A percentile compares a stretch with the other conserved stretches of the same genome.
Evolutionary conservation across 1,139 yeast genomes (phyloP).

Genomic region (Groenewaldozyma auringiensis): DNA sequence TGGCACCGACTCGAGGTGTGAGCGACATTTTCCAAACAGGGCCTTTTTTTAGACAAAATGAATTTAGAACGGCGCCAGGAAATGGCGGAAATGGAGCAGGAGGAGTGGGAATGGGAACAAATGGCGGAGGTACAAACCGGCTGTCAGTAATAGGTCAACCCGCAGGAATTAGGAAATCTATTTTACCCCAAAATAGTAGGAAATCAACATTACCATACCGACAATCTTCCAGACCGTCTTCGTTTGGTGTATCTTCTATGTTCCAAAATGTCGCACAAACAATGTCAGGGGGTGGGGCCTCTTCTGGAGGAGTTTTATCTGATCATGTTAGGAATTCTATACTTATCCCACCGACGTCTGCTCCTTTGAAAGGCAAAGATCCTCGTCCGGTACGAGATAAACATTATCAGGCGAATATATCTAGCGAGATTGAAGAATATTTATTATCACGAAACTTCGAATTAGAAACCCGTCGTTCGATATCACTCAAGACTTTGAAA

Average conservation of each 20-base stretch:
- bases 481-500: constrained; percentile 56
- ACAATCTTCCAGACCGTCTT: neutral
- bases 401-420: constrained; percentile 59
- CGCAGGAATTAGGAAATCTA: neutral
- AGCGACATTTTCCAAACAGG: constrained; percentile 12
- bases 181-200: neutral
- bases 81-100: no score
- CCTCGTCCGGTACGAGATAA: constrained; percentile 74
- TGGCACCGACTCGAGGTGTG: constrained; percentile 14
- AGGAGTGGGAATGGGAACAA: no score
- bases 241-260: neutral
- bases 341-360: neutral
- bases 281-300: neutral
- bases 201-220: neutral
- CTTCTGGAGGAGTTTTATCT: neutral
- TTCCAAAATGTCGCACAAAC: neutral
- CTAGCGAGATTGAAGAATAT: constrained; percentile 43
- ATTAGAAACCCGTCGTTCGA: constrained; percentile 60
- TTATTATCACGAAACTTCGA: constrained; percentile 59
- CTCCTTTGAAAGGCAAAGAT: constrained; percentile 34
- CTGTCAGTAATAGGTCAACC: neutral
- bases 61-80: neutral
- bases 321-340: neutral
- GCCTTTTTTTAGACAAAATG: neutral
- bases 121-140: neutral